A percentile compares a stretch with the other conserved stretches of the same genome.
These are phyloP conservation scores for Dunaliella sp. DNA, from an alignment of 139 green algal species.

Conservation along the genomic window DNA sequence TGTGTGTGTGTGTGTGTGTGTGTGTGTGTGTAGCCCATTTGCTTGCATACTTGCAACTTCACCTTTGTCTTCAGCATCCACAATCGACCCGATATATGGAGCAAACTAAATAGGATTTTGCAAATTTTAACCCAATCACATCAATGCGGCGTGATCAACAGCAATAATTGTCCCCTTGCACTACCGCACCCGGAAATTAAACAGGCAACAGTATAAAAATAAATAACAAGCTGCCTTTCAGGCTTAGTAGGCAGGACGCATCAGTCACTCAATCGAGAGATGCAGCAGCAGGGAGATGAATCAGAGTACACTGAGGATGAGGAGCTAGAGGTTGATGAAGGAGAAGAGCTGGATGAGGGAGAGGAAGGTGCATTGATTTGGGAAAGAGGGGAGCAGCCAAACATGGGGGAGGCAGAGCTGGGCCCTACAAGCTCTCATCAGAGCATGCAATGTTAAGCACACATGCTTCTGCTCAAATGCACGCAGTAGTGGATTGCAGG, in stretches of 20 bases:
- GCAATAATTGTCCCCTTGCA: no score
- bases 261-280: not conserved
- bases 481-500: not conserved
- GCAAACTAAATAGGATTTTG: not conserved
- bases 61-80: not conserved
- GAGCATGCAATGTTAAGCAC: not conserved
- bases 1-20: not conserved
- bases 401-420: no score
- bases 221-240: not conserved
- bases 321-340: constrained; percentile 17
- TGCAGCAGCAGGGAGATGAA: not conserved
- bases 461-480: not conserved
- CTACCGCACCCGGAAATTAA: not conserved
- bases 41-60: not conserved
- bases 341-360: not conserved
- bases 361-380: constrained; percentile 1
- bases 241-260: not conserved
- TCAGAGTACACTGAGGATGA: constrained; percentile 17
- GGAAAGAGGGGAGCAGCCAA: not conserved
- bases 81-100: not conserved
- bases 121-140: not conserved
- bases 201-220: not conserved
- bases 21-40: not conserved
- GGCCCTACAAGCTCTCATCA: not conserved
- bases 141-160: not conserved